Conservation (phyloP, 2,329 filamentous ascomycete species). For the Alternaria gansuensis region DNA sequence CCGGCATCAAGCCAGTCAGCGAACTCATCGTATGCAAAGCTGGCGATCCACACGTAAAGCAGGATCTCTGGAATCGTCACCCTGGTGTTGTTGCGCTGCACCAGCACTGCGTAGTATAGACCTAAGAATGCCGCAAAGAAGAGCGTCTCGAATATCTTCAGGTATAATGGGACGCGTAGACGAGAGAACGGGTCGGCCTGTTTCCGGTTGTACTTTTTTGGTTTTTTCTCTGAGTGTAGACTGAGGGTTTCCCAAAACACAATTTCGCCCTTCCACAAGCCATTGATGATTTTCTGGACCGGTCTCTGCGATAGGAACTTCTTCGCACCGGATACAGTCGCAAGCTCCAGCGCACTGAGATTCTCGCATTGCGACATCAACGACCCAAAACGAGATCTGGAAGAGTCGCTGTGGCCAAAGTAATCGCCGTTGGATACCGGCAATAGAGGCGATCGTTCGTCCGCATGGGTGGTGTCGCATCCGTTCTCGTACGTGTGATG, state of each 20-base stretch:
- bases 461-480: constrained; percentile 11
- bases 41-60: constrained; percentile 85
- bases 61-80: constrained; percentile 75
- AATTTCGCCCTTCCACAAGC: constrained; percentile 83
- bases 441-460: constrained; percentile 43
- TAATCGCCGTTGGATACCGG: constrained; percentile 31
- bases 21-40: constrained; percentile 84
- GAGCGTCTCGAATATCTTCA: constrained; percentile 82
- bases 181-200: constrained; percentile 65
- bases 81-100: constrained; percentile 71
- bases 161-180: constrained; percentile 80
- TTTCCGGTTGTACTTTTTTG: constrained; percentile 74
- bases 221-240: constrained; percentile 75
- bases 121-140: constrained; percentile 81
- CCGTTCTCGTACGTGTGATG: constrained; percentile 25
- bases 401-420: constrained; percentile 36
- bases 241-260: constrained; percentile 86
- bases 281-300: constrained; percentile 83
- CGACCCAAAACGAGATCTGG: constrained; percentile 62
- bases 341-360: constrained; percentile 87
- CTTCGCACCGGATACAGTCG: constrained; percentile 81
- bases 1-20: constrained; percentile 81
- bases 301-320: constrained; percentile 82
- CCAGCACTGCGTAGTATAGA: constrained; percentile 86
- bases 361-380: constrained; percentile 77